Conservation (phyloP, 805 yeast genomes). For the Sugiyamaella valdiviana region DNA sequence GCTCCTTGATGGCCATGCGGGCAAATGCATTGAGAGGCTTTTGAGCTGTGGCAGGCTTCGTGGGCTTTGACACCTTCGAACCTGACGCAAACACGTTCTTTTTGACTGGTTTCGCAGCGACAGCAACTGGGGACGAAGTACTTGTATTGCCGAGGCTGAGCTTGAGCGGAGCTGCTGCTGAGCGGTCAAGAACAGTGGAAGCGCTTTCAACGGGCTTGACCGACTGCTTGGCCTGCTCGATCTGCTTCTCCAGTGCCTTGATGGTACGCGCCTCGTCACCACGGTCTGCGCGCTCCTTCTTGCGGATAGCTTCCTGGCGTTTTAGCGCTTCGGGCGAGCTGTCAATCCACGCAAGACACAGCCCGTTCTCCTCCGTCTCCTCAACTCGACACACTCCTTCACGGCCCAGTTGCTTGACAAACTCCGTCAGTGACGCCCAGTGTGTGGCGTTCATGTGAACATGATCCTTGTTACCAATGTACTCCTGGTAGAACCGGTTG, state of each 20-base stretch:
- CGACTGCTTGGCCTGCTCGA: constrained; percentile 27
- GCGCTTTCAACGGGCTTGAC: neutral
- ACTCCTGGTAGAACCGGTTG: constrained; percentile 85
- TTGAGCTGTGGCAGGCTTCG: neutral
- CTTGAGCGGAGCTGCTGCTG: neutral
- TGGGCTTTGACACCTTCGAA: neutral
- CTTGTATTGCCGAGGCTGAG: constrained; percentile 1
- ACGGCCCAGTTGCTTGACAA: constrained; percentile 54
- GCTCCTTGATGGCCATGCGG: constrained; percentile 14
- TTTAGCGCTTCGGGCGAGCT: constrained; percentile 43
- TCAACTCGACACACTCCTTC: constrained; percentile 51
- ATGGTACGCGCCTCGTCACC: constrained; percentile 44
- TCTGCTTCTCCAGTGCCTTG: constrained; percentile 47
- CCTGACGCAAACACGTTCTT: neutral
- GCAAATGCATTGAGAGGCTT: constrained; percentile 17
- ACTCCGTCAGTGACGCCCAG: constrained; percentile 65
- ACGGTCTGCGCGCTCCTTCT: constrained; percentile 33
- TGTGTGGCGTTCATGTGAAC: constrained; percentile 86
- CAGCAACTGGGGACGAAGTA: neutral
- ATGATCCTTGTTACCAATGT: constrained; percentile 75
- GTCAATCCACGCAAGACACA: constrained; percentile 49
- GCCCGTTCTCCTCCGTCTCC: constrained; percentile 35
- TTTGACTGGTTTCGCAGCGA: neutral
- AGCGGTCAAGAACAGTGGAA: neutral
- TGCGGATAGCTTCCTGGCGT: constrained; percentile 36